Evolutionary conservation across 1,284 basidiomycete genomes (phyloP).

Genomic region (Ceratobasidium sp.): DNA sequence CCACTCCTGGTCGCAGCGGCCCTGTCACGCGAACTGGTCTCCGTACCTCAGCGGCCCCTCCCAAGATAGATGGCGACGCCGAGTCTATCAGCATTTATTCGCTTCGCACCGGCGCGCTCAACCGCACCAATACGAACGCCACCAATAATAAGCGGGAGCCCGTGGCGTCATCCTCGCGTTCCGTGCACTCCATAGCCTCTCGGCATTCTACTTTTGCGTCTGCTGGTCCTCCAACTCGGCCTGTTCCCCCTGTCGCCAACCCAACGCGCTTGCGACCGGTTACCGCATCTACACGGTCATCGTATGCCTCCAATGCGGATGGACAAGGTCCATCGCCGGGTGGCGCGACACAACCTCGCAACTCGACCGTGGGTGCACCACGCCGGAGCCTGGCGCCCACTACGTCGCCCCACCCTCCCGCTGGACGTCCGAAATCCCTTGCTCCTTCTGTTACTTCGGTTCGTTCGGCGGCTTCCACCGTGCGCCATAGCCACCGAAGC

Average conservation of each 20-base stretch:
- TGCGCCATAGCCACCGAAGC: constrained; percentile 55
- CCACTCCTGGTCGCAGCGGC: constrained; percentile 24
- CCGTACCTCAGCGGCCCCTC: constrained; percentile 47
- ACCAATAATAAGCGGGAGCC: constrained; percentile 50
- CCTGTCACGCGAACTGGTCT: constrained; percentile 53
- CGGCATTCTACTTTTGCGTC: constrained; percentile 40
- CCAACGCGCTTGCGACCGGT: constrained; percentile 40
- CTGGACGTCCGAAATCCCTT: constrained; percentile 56
- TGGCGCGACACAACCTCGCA: constrained; percentile 26
- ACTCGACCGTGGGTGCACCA: constrained; percentile 38
- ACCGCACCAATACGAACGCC: constrained; percentile 57
- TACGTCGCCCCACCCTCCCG: constrained; percentile 51
- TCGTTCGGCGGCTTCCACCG: constrained; percentile 61
- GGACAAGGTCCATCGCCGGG: constrained; percentile 18
- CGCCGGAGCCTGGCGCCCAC: constrained; percentile 30
- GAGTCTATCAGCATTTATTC: constrained; percentile 67
- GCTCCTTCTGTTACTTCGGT: constrained; percentile 58
- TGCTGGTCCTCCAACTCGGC: constrained; percentile 40
- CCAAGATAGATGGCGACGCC: constrained; percentile 58
- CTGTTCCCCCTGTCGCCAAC: constrained; percentile 43
- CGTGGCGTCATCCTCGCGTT: constrained; percentile 46
- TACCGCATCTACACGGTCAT: constrained; percentile 49
- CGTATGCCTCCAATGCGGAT: constrained; percentile 46
- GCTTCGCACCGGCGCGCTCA: constrained; percentile 70
- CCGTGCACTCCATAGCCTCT: constrained; percentile 50